Evolutionary conservation across 305 asterid species (phyloP).

Genomic region (Caryopteris hybrid): DNA sequence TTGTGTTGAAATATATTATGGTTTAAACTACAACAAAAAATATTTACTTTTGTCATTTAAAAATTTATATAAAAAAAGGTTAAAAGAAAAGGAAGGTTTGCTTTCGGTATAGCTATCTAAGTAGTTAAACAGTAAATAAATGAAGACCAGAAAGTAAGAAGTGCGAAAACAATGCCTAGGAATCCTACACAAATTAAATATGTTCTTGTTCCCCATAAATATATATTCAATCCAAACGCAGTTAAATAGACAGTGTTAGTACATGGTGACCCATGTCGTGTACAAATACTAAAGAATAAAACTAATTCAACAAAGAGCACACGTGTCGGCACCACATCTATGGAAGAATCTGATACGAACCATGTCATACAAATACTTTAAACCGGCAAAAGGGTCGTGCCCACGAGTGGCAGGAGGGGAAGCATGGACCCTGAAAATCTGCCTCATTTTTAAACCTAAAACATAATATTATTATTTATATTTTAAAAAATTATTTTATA

Average conservation of each 20-base stretch:
- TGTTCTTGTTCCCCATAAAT: constrained; percentile 37
- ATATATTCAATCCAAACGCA: too few species aligned
- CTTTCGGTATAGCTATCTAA: neutral
- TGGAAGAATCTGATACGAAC: constrained; percentile 31
- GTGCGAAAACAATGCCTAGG: constrained; percentile 16
- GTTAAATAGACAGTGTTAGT: too few species aligned
- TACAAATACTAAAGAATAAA: neutral
- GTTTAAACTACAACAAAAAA: too few species aligned
- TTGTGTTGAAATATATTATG: too few species aligned
- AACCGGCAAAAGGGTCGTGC: constrained; percentile 53
- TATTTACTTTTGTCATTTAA: too few species aligned
- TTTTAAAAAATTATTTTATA: neutral
- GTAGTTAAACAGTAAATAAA: neutral
- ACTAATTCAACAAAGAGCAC: neutral
- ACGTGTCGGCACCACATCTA: constrained; percentile 33
- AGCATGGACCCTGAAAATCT: constrained; percentile 49
- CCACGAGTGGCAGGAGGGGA: constrained; percentile 50
- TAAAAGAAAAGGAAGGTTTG: neutral
- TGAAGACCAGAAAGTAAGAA: constrained; percentile 19
- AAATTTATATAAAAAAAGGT: too few species aligned
- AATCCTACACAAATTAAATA: constrained; percentile 22
- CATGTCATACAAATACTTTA: constrained; percentile 6
- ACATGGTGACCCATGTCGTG: constrained; percentile 54
- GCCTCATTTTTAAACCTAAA: constrained; percentile 22
- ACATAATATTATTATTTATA: neutral